Evolutionary conservation across 164 flowering plant species (phyloP), one percentile per base, ranked within the genome.

Genomic region (Umbellularia californica): DNA sequence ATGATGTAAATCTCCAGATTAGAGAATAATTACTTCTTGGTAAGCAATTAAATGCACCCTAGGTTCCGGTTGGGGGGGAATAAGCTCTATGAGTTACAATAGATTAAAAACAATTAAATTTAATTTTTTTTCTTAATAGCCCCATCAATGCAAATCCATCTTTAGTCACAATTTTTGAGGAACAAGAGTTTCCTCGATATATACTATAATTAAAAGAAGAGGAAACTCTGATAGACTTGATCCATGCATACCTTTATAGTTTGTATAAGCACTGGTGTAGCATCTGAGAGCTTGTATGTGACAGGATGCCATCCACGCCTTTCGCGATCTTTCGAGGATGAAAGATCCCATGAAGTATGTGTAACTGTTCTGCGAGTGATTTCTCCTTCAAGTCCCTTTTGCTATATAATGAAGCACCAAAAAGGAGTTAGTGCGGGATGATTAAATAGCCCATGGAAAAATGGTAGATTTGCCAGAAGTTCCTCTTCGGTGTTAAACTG

Each of bases 271-370:
- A 3, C 20, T 11, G 95, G 86, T 70, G 97, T 90, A 78, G 97
- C 97, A 86, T 95, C 99, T 65, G 95, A 87, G 76, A 86, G 84
- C 79, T 88, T 95, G 82, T 95, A 93, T 28, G 95, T 87, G 19
- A 85, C 82, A 70, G 99, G 99, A 85, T 95, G 99, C 98, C 99
- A 95, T 74, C 96, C 96, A 68, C 87, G 87, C 69, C 99, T 88
- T 77, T 91, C 86, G 78, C 77, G 87, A 63, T 84, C 86, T 80
- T 82, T 89, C 66, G 95, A 83, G 70, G 90, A 84, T 70, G 92
- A 84, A 73, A 90, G 82, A 82, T 92, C 97, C 99, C 99, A 95
- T n/a, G 96, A 77, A 72, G 83, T 76, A 77, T 83, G 83, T 2
- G 83, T 83, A 66, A 83, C 22, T 58, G 88, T 68, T 77, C 90